A percentile compares a stretch with the other conserved stretches of the same genome.
Evolutionary conservation across 257 asterid species (phyloP).

Genomic region (Sherardia arvensis): DNA sequence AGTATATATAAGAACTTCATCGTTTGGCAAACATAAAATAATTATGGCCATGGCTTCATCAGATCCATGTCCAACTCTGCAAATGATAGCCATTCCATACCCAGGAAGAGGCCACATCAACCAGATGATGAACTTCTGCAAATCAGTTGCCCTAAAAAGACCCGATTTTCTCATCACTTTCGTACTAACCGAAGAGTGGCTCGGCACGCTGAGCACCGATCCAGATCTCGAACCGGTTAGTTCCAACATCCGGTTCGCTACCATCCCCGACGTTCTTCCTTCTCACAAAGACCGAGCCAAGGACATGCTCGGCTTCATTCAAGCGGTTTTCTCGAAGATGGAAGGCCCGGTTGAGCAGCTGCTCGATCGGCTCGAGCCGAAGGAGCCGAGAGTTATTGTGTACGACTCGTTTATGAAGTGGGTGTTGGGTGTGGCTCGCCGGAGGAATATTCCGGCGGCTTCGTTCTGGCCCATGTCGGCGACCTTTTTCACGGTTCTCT

Average conservation of each 20-base stretch:
- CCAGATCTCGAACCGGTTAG: slow-evolving; percentile 19
- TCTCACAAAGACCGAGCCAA: slow-evolving; percentile 45
- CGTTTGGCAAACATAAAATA: background rate
- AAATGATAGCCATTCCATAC: slow-evolving; percentile 63
- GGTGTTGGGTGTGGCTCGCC: slow-evolving; percentile 20
- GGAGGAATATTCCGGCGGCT: slow-evolving; percentile 49
- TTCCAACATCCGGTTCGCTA: slow-evolving; percentile 23
- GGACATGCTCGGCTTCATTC: slow-evolving; percentile 20
- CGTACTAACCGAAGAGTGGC: slow-evolving; percentile 47
- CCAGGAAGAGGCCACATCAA: slow-evolving; percentile 90
- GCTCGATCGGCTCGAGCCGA: slow-evolving; percentile 23
- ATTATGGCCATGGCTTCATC: background rate
- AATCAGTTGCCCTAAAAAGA: slow-evolving; percentile 14
- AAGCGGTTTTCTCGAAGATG: slow-evolving; percentile 27
- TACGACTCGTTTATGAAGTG: slow-evolving; percentile 32
- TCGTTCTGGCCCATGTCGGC: slow-evolving; percentile 45
- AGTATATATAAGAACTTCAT: no score
- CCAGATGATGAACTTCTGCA: slow-evolving; percentile 32
- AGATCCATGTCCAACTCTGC: slow-evolving; percentile 15
- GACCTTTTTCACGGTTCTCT: slow-evolving; percentile 23
- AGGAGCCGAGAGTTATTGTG: slow-evolving; percentile 28
- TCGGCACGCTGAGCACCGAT: slow-evolving; percentile 26
- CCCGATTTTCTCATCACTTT: slow-evolving; percentile 25
- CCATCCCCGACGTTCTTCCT: slow-evolving; percentile 52
- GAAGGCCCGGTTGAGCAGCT: slow-evolving; percentile 45